Conservation (phyloP, 106 monocot species). For the Cymbidium sinense region DNA sequence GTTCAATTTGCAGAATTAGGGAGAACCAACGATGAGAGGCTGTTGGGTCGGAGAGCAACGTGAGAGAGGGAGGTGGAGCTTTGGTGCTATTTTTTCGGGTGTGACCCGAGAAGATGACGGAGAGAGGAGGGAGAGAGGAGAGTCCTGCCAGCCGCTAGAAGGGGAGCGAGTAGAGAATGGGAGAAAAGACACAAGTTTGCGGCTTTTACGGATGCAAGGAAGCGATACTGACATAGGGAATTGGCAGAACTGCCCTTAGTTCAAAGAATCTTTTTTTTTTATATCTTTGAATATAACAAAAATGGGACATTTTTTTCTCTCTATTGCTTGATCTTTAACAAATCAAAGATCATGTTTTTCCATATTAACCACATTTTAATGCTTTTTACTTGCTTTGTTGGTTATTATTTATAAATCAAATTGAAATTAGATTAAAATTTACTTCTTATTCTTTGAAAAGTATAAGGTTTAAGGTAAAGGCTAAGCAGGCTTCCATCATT, state of each 20-base stretch:
- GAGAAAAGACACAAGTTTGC: too few relatives aligned
- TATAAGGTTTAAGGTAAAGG: background rate
- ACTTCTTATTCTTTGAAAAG: background rate
- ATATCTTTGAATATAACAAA: background rate
- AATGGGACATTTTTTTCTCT: background rate
- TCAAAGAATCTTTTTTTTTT: background rate
- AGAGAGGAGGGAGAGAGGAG: too few relatives aligned
- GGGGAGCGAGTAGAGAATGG: too few relatives aligned
- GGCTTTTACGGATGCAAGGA: too few relatives aligned
- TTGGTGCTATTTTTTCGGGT: too few relatives aligned
- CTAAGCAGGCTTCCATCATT: background rate
- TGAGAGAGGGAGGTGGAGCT: too few relatives aligned
- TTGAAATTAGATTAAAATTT: background rate
- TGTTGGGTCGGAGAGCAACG: too few relatives aligned
- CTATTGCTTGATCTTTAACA: background rate
- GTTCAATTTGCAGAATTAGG: too few relatives aligned
- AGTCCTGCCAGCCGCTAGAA: too few relatives aligned
- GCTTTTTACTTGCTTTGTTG: background rate
- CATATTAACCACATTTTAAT: background rate
- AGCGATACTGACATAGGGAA: too few relatives aligned
- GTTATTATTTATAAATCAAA: background rate
- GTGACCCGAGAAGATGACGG: too few relatives aligned
- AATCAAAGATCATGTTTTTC: background rate
- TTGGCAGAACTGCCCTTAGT: background rate
- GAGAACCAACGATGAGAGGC: too few relatives aligned